phyloP scores from a whole-genome alignment of 164 flowering plant genomes.

The Vitis rupestris region DNA sequence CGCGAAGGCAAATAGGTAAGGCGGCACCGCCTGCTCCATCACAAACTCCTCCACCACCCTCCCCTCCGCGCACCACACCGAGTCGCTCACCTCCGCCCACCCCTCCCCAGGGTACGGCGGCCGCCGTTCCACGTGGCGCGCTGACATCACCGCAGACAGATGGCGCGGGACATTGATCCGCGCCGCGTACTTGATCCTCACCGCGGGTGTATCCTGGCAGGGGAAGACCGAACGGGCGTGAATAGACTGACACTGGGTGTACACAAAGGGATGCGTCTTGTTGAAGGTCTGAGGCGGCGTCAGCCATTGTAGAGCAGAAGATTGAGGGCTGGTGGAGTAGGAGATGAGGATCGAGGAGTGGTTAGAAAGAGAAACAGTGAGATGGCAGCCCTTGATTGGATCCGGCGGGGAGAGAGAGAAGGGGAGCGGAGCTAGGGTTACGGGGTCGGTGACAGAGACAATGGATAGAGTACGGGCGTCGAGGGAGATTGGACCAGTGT shows the following conservation, averaged over 20 bases:
- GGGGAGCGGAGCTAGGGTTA: conserved; percentile 55
- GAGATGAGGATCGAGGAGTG: conserved; percentile 47
- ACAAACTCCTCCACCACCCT: conserved; percentile 86
- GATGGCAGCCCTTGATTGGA: conserved; percentile 60
- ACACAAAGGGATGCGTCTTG: conserved; percentile 67
- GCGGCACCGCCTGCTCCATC: conserved; percentile 92
- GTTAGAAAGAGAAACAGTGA: conserved; percentile 49
- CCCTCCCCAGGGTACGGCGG: conserved; percentile 49
- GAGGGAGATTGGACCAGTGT: conserved; percentile 66
- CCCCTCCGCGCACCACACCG: conserved; percentile 71
- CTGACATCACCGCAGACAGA: conserved; percentile 83
- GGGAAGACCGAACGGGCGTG: conserved; percentile 92
- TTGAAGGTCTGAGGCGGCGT: conserved; percentile 73
- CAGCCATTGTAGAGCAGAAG: conserved; percentile 96
- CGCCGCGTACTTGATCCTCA: conserved; percentile 61
- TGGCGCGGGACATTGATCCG: conserved; percentile 63
- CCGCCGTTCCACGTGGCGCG: conserved; percentile 61
- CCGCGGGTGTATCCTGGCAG: conserved; percentile 96
- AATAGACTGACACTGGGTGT: conserved; percentile 92
- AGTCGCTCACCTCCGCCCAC: conserved; percentile 39
- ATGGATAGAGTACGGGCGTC: conserved; percentile 78
- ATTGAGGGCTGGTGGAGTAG: conserved; percentile 53
- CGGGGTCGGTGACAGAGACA: conserved; percentile 50
- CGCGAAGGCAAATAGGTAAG: conserved; percentile 90
- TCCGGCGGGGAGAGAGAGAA: conserved; percentile 51